Conservation (phyloP, 2,329 filamentous ascomycete genomes). For the Colletotrichum chrysophilum region DNA sequence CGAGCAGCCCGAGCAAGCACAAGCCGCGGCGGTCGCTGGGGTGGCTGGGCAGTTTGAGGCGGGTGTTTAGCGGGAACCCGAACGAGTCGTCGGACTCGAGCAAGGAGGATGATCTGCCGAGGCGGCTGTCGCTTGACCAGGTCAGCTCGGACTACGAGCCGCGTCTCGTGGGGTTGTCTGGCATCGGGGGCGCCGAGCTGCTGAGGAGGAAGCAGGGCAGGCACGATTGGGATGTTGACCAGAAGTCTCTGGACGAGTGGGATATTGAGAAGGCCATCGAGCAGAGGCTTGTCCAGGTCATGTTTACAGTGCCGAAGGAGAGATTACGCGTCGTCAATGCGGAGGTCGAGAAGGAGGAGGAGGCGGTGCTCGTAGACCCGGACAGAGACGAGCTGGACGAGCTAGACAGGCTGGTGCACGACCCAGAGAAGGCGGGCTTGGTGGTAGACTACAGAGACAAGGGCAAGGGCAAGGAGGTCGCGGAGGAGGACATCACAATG, state of each 20-base stretch:
- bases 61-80: conserved; percentile 61
- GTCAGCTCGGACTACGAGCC: conserved; percentile 50
- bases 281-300: conserved; percentile 76
- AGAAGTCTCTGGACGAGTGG: conserved; percentile 70
- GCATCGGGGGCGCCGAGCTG: conserved; percentile 48
- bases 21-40: conserved; percentile 54
- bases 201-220: conserved; percentile 61
- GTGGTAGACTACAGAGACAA: neutral
- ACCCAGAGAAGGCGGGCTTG: neutral
- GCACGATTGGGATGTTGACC: conserved; percentile 58
- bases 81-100: conserved; percentile 31
- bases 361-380: conserved; percentile 48
- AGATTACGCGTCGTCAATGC: conserved; percentile 89
- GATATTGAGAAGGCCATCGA: conserved; percentile 78
- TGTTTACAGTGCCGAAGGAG: conserved; percentile 93
- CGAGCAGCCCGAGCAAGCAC: conserved; percentile 62
- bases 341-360: conserved; percentile 53
- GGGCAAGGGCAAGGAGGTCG: conserved; percentile 17
- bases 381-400: conserved; percentile 29
- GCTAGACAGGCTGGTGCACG: neutral
- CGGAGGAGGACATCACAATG: neutral
- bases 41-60: conserved; percentile 72
- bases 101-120: conserved; percentile 24
- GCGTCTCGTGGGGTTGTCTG: conserved; percentile 46
- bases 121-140: conserved; percentile 33